A percentile compares a stretch with the other conserved stretches of the same genome.
These are phyloP conservation scores for Eucalyptus virginea DNA, from an alignment of 345 rosid species.

Conservation along the genomic window DNA sequence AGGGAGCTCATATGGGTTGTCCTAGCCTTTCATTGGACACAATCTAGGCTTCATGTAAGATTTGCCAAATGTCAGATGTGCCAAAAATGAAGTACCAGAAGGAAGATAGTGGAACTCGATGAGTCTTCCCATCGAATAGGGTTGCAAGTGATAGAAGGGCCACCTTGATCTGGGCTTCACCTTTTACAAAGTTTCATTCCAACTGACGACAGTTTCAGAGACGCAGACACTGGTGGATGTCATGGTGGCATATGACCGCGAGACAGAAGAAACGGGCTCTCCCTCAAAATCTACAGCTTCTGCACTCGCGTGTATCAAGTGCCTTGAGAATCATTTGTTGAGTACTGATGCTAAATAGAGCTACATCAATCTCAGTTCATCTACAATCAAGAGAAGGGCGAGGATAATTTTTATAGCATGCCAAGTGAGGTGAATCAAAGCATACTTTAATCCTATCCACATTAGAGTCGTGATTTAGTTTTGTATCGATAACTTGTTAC, in stretches of 20 bases:
- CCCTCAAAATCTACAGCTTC: constrained; percentile 1
- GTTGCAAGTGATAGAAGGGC: constrained; percentile 20
- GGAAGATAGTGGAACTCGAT: constrained; percentile 15
- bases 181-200: constrained; percentile 6
- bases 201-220: constrained; percentile 7
- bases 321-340: constrained; percentile 4
- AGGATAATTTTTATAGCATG: background rate
- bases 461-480: background rate
- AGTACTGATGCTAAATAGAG: background rate
- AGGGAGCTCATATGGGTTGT: background rate
- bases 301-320: background rate
- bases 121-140: constrained; percentile 6
- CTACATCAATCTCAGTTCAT: background rate
- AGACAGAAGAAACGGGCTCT: background rate
- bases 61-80: background rate
- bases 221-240: constrained; percentile 2
- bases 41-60: background rate
- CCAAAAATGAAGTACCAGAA: constrained; percentile 14
- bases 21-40: background rate
- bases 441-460: background rate
- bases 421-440: background rate
- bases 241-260: constrained; percentile 3
- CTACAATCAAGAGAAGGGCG: background rate
- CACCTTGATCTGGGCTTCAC: constrained; percentile 19
- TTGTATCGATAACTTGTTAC: background rate